Evolutionary conservation across 371 early-diverging fungal species (phyloP), one percentile per base, ranked within the genome.

Genomic region (Mucor racemosus): DNA sequence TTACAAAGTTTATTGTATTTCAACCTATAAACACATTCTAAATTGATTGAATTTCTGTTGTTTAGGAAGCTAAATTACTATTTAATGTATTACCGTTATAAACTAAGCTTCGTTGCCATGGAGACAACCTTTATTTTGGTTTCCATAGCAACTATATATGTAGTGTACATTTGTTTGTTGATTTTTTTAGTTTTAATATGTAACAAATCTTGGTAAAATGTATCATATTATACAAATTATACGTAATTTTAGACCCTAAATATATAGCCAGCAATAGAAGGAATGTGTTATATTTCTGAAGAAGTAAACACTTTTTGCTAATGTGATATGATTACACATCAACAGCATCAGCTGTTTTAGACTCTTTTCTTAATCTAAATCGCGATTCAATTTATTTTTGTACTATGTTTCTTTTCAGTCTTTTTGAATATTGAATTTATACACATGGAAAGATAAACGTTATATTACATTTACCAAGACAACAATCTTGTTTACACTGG

Each of bases 31-130:
- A 42, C 15, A 42, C 42, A 42, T 42, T 42, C 42, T 42, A 42
- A 42, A 42, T 42, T 42, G 42, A 42, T 42, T 42, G 42, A 42
- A 42, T 42, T 42, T 42, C 42, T 42, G 42, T n/a, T 42, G 42
- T 42, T 42, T 42, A 42, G 42, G 42, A 42, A 42, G 42, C 42
- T 42, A 42, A 42, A 42, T 42, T 42, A 7, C 42, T n/a, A 42
- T 42, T 14, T n/a, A 42, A 42, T 15, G 42, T 42, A n/a, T 42
- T 42, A 42, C 42, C n/a, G 42, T 26, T 3, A 42, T 15, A 42
- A 5, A 42, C 42, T 42, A 42, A 15, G 15, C 1, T 42, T 42
- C n/a, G 42, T 15, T 42, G 7, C 42, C n/a, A 42, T 42, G 42
- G 42, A n/a, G 14, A 42, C 42, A 42, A 42, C 15, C 15, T 42